phyloP scores from a whole-genome alignment of 768 basidiomycete species.

The Amyloporia xantha region DNA sequence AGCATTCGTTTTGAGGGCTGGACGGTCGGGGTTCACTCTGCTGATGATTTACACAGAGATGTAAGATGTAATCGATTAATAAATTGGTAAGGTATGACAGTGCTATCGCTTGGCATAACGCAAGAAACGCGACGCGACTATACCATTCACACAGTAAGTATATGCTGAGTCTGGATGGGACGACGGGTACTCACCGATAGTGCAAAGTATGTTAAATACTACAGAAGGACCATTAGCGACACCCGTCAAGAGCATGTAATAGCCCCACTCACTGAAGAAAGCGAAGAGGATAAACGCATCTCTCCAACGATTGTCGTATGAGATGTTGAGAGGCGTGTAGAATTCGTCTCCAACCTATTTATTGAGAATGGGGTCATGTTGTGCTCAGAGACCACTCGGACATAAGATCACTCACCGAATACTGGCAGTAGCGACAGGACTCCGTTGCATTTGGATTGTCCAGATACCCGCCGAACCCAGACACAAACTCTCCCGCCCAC shows the following conservation, averaged over 20 bases:
- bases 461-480: conserved; percentile 63
- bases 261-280: conserved; percentile 49
- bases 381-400: too few species aligned
- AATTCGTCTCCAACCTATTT: conserved; percentile 61
- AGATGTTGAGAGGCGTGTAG: conserved; percentile 61
- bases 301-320: conserved; percentile 55
- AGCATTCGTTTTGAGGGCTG: conserved; percentile 78
- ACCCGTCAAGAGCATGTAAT: too few species aligned
- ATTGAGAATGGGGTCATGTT: too few species aligned
- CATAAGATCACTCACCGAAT: conserved; percentile 30
- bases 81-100: too few species aligned
- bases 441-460: conserved; percentile 54
- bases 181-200: conserved; percentile 35
- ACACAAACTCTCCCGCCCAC: conserved; percentile 69
- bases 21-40: too few species aligned
- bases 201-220: conserved; percentile 67
- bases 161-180: too few species aligned
- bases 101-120: conserved; percentile 60
- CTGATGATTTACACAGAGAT: too few species aligned
- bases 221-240: too few species aligned
- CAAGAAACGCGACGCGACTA: conserved; percentile 64
- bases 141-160: too few species aligned
- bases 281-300: conserved; percentile 62
- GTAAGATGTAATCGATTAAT: too few species aligned
- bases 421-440: conserved; percentile 72